These are phyloP conservation scores for Multifurca ochricompacta DNA, from an alignment of 768 basidiomycete species.

Conservation along the genomic window DNA sequence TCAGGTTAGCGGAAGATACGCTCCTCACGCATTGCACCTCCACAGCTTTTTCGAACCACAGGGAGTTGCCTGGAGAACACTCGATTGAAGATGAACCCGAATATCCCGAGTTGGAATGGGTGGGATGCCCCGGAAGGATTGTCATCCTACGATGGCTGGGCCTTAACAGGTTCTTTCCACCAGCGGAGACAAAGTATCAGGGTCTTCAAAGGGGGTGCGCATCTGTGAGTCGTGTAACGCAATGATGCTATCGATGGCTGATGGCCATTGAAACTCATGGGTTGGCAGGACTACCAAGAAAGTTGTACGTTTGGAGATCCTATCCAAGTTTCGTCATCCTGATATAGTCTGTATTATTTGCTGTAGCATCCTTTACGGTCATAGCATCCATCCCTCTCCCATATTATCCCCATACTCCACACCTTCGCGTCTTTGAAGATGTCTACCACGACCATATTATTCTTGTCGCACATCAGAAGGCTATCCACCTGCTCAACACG, in stretches of 20 bases:
- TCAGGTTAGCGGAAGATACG: slow-evolving; percentile 21
- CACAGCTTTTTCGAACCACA: slow-evolving; percentile 35
- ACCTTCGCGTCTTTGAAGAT: slow-evolving; percentile 36
- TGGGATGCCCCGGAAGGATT: slow-evolving; percentile 38
- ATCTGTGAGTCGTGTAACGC: slow-evolving; percentile 39
- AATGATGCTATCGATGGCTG: not conserved
- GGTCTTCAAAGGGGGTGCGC: slow-evolving; percentile 47
- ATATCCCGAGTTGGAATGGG: not conserved
- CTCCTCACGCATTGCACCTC: slow-evolving; percentile 48
- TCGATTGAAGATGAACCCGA: slow-evolving; percentile 20
- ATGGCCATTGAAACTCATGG: not conserved
- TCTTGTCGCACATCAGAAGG: slow-evolving; percentile 25
- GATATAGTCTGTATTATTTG: not conserved
- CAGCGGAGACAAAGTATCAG: slow-evolving; percentile 29
- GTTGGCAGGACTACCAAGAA: slow-evolving; percentile 61
- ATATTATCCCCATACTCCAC: slow-evolving; percentile 29
- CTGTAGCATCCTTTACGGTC: slow-evolving; percentile 57
- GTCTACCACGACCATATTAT: slow-evolving; percentile 44
- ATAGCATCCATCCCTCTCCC: slow-evolving; percentile 43
- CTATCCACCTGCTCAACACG: slow-evolving; percentile 10
- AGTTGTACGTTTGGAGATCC: slow-evolving; percentile 43
- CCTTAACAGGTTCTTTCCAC: slow-evolving; percentile 56
- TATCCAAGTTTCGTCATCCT: not conserved
- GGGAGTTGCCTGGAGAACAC: slow-evolving; percentile 19
- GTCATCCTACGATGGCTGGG: slow-evolving; percentile 65